phyloP scores from a whole-genome alignment of 2,329 filamentous ascomycete species.

The Scedosporium boydii region DNA sequence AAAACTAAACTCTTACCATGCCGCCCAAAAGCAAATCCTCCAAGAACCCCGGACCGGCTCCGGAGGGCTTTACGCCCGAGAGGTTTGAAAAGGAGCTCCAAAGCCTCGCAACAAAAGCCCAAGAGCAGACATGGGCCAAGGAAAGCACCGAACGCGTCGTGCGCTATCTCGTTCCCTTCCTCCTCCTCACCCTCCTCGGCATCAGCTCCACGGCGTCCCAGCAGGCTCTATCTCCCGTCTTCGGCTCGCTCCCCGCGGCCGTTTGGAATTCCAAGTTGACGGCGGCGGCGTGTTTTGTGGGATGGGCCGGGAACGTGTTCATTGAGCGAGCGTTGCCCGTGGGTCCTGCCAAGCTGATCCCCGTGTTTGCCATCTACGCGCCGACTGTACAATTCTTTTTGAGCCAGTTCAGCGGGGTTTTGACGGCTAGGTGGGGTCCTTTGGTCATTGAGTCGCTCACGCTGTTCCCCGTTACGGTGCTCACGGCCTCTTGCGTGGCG shows the following conservation, averaged over 20 bases:
- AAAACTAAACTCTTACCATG: constrained; percentile 5
- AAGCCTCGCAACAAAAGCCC: constrained; percentile 35
- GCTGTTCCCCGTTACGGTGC: constrained; percentile 56
- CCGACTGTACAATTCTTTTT: constrained; percentile 65
- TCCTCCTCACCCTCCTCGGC: constrained; percentile 42
- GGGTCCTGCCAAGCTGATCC: constrained; percentile 46
- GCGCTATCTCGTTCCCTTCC: constrained; percentile 24
- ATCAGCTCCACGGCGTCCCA: constrained; percentile 62
- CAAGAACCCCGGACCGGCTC: constrained; percentile 1
- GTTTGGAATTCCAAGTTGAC: constrained; percentile 62
- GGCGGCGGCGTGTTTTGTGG: constrained; percentile 57
- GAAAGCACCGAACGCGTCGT: constrained; percentile 25
- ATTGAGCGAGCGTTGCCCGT: constrained; percentile 39
- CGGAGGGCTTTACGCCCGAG: constrained; percentile 34
- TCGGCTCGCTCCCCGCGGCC: constrained; percentile 71
- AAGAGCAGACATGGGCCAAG: constrained; percentile 22
- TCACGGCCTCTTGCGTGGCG: constrained; percentile 55
- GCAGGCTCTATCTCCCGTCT: constrained; percentile 74
- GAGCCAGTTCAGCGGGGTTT: constrained; percentile 52
- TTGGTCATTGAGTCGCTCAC: constrained; percentile 65
- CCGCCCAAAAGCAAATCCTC: constrained; percentile 6
- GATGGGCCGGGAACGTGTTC: constrained; percentile 59
- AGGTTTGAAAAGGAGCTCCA: constrained; percentile 46
- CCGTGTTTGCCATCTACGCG: constrained; percentile 65
- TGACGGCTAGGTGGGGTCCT: constrained; percentile 67